Evolutionary conservation across 176 grass and related monocot species (phyloP).

Genomic region (Alloteropsis semialata): DNA sequence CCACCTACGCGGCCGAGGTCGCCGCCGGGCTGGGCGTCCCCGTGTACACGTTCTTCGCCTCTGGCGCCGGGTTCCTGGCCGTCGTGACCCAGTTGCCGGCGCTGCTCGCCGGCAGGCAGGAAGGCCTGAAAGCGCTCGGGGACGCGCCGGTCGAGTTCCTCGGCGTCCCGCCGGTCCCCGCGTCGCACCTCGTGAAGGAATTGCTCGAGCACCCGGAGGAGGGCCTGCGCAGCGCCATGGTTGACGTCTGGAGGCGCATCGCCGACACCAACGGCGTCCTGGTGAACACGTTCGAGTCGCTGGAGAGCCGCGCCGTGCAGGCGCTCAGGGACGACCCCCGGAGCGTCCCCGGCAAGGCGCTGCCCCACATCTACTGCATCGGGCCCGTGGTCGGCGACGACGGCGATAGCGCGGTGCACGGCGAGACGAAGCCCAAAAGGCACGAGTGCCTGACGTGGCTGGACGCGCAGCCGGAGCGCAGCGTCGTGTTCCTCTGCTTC

Average conservation of each 20-base stretch:
- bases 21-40: not conserved
- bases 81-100: not conserved
- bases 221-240: not conserved
- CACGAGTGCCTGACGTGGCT: slow-evolving; percentile 29
- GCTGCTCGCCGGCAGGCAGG: not conserved
- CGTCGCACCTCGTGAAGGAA: not conserved
- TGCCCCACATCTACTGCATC: not conserved
- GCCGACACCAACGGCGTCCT: not conserved
- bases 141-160: not conserved
- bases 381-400: not conserved
- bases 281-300: slow-evolving; percentile 24
- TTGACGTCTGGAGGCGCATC: not conserved
- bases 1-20: not conserved
- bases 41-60: not conserved
- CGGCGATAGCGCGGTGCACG: not conserved
- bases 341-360: not conserved
- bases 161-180: not conserved
- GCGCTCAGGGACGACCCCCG: not conserved
- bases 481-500: slow-evolving; percentile 40
- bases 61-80: not conserved
- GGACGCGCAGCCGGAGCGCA: slow-evolving; percentile 18
- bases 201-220: slow-evolving; percentile 12
- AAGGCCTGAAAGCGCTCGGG: not conserved
- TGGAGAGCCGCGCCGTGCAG: not conserved
- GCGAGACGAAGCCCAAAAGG: not conserved